These are phyloP conservation scores for Kodamaea fukazawae DNA, from an alignment of 805 yeast genomes.

Conservation along the genomic window DNA sequence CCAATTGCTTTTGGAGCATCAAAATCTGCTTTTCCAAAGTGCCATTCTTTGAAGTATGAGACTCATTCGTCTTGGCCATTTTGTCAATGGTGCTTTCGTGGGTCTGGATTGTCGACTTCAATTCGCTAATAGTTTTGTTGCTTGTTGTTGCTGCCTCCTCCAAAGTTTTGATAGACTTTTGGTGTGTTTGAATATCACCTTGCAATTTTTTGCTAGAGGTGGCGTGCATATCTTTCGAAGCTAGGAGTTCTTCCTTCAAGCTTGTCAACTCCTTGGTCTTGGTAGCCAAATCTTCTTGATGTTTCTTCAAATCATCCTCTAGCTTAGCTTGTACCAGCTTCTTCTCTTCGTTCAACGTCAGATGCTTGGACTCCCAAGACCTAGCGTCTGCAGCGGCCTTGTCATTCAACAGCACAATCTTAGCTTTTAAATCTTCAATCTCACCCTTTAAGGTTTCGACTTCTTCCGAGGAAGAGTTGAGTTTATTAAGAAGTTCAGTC, in stretches of 20 bases:
- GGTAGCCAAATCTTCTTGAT: not conserved
- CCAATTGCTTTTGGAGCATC: not conserved
- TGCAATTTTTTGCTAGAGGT: not conserved
- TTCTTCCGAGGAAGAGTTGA: constrained; percentile 9
- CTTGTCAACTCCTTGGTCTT: not conserved
- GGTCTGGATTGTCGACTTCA: not conserved
- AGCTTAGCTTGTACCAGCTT: not conserved
- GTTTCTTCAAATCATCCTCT: not conserved
- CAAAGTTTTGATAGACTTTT: constrained; percentile 1
- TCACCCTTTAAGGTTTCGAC: constrained; percentile 9
- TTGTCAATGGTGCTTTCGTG: not conserved
- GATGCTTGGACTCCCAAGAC: not conserved
- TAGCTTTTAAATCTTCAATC: constrained; percentile 2
- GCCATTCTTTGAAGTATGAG: not conserved
- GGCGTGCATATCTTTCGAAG: not conserved
- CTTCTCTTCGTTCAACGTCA: not conserved
- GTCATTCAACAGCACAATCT: not conserved
- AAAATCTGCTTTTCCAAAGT: not conserved
- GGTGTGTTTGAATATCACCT: constrained; percentile 3
- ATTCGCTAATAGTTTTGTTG: not conserved
- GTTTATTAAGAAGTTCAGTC: constrained; percentile 7
- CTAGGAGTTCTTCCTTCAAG: not conserved
- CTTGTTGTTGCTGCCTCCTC: not conserved
- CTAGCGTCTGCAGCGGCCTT: not conserved
- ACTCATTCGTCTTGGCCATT: constrained; percentile 1